Base-by-base conservation (phyloP, 192 early-diverging fungal species). In the Coemansia sp. region DNA sequence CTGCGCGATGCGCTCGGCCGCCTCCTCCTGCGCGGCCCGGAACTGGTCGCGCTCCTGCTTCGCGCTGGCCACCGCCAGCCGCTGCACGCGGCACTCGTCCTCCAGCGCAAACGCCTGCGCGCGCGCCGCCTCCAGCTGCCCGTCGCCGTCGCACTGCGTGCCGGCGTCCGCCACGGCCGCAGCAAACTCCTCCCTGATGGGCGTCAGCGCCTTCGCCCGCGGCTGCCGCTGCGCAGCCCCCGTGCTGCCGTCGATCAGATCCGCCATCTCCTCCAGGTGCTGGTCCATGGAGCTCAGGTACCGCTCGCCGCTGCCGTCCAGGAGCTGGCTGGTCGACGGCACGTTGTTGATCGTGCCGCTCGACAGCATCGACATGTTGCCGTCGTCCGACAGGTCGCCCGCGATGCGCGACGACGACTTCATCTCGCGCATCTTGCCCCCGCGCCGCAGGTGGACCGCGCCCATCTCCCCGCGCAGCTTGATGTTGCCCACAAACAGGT, bases 11-110 rank as follows among this genome's bases (percentile, higher is more conserved):
- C 64, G 62, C 61, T 82, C 75, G 13, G 60, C 59, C 0, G 74
- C 64, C 31, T 82, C 75, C 64, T 82, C 79, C 8, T 77, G 70
- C 28, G 73, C 68, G 0, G 37, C 67, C 31, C 59, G 61, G 75
- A 77, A 82, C 66, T 82, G 79, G 31, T 76, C 75, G 20, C 79
- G 73, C 67, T 82, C 79, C 35, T 82, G 79, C 61, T 69, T 63
- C 6, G 55, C 69, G 33, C 59, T 62, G 34, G 79, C 66, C 12
- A 82, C 65, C 3, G 65, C 41, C 23, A 56, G 50, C 13, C 75
- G 61, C 50, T 73, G 61, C 16, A 59, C 48, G 8, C 66, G 56
- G 13, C 70, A 57, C 7, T 76, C 70, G n/a, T 61, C 65, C 65
- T 77, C 68, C n/a, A 62, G 48, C 23, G 25, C 41, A 23, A 43